Evolutionary conservation across 179 eudicot genomes (phyloP).

Genomic region (Silene coronaria): DNA sequence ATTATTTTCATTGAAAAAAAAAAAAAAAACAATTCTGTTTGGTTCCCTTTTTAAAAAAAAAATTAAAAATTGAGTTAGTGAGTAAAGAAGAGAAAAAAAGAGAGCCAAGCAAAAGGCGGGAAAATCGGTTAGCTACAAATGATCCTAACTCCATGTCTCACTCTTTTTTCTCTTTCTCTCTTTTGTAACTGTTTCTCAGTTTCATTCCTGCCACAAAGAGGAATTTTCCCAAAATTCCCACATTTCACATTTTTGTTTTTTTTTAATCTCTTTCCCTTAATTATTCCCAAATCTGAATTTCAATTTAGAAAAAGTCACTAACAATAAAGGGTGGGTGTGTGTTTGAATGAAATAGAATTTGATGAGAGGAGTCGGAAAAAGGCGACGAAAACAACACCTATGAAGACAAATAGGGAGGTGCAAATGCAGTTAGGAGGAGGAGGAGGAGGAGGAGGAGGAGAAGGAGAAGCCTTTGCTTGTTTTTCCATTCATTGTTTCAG

Average conservation of each 20-base stretch:
- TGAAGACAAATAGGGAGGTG: conserved; percentile 24
- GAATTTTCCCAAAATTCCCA: neutral
- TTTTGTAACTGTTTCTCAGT: neutral
- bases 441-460: conserved; percentile 12
- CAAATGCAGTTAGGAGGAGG: conserved; percentile 22
- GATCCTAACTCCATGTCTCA: conserved; percentile 22
- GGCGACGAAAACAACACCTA: conserved; percentile 22
- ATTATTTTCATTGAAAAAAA: neutral
- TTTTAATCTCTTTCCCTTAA: neutral
- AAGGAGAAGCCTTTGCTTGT: conserved; percentile 15
- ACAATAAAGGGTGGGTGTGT: neutral
- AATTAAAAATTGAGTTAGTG: neutral
- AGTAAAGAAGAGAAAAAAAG: neutral
- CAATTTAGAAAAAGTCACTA: neutral
- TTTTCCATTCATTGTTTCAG: conserved; percentile 40
- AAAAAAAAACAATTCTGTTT: neutral
- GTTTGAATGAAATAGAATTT: conserved; percentile 10
- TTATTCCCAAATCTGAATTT: neutral
- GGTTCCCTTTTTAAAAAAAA: no score
- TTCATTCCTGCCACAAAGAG: conserved; percentile 3
- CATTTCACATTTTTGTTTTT: neutral
- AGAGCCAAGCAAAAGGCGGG: conserved; percentile 22
- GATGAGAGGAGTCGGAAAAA: conserved; percentile 34
- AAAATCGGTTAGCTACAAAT: conserved; percentile 25
- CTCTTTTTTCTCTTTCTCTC: conserved; percentile 8